Evolutionary conservation across 805 yeast species (phyloP).

Genomic region (Debaryomyces hansenii): DNA sequence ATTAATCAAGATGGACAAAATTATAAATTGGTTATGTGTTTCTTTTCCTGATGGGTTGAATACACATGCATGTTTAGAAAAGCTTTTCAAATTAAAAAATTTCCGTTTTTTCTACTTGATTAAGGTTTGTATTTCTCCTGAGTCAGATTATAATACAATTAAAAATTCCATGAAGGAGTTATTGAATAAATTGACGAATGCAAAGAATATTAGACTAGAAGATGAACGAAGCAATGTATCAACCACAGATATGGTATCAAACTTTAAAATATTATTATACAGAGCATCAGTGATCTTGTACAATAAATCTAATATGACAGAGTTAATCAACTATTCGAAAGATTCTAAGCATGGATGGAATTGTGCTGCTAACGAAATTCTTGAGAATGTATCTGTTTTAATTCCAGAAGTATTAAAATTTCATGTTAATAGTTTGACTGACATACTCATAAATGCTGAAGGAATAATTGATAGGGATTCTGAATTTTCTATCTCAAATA

Average conservation of each 20-base stretch:
- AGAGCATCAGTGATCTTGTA: slow-evolving; percentile 61
- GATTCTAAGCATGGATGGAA: slow-evolving; percentile 28
- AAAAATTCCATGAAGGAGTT: slow-evolving; percentile 65
- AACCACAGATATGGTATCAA: slow-evolving; percentile 49
- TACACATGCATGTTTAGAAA: slow-evolving; percentile 50
- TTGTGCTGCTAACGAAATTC: slow-evolving; percentile 48
- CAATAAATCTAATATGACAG: slow-evolving; percentile 63
- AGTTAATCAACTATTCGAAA: slow-evolving; percentile 49
- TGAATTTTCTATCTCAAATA: slow-evolving; percentile 26
- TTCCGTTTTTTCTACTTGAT: slow-evolving; percentile 59
- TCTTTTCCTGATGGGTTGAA: slow-evolving; percentile 55
- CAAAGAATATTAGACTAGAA: slow-evolving; percentile 44
- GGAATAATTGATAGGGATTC: slow-evolving; percentile 14
- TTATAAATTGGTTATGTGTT: slow-evolving; percentile 59
- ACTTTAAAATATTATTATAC: slow-evolving; percentile 58
- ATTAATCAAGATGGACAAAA: slow-evolving; percentile 47
- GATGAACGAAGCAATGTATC: slow-evolving; percentile 32
- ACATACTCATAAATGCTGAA: slow-evolving; percentile 28
- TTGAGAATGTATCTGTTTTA: slow-evolving; percentile 58
- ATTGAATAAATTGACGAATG: slow-evolving; percentile 51
- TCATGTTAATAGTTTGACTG: slow-evolving; percentile 53
- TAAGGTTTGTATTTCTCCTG: slow-evolving; percentile 52
- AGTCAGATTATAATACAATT: slow-evolving; percentile 60
- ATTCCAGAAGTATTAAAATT: slow-evolving; percentile 65
- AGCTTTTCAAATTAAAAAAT: slow-evolving; percentile 56